Evolutionary conservation across 2,329 filamentous ascomycete species (phyloP).

Genomic region (Verticillium alfalfae): DNA sequence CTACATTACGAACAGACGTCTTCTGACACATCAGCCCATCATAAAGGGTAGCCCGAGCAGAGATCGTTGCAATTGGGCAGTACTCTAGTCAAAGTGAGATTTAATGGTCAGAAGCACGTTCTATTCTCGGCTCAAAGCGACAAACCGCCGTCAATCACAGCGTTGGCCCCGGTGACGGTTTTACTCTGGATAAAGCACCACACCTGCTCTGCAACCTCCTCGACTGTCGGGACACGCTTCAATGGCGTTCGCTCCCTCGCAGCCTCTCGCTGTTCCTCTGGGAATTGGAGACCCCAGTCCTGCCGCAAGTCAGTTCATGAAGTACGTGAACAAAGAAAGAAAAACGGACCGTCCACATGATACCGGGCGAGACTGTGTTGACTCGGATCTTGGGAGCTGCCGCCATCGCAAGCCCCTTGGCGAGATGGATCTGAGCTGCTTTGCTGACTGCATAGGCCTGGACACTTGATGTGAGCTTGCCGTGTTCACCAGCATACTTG

Average conservation of each 20-base stretch:
- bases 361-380: constrained; percentile 51
- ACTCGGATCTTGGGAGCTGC: constrained; percentile 51
- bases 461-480: neutral
- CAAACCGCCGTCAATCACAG: constrained; percentile 35
- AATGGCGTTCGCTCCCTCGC: constrained; percentile 52
- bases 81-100: no score
- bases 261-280: constrained; percentile 47
- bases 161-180: constrained; percentile 47
- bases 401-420: constrained; percentile 47
- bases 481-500: neutral
- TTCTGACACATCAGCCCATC: no score
- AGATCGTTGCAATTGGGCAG: no score
- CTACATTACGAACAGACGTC: neutral
- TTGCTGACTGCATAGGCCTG: constrained; percentile 74
- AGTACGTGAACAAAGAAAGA: no score
- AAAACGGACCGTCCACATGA: constrained; percentile 41
- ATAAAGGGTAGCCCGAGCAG: no score
- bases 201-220: constrained; percentile 50
- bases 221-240: constrained; percentile 48
- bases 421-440: constrained; percentile 60
- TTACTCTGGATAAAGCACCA: constrained; percentile 40
- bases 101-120: neutral
- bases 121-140: constrained; percentile 1
- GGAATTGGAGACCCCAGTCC: constrained; percentile 32
- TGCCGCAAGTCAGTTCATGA: neutral